phyloP scores from a whole-genome alignment of 495 filamentous ascomycete species.

The Daldinia grandis region DNA sequence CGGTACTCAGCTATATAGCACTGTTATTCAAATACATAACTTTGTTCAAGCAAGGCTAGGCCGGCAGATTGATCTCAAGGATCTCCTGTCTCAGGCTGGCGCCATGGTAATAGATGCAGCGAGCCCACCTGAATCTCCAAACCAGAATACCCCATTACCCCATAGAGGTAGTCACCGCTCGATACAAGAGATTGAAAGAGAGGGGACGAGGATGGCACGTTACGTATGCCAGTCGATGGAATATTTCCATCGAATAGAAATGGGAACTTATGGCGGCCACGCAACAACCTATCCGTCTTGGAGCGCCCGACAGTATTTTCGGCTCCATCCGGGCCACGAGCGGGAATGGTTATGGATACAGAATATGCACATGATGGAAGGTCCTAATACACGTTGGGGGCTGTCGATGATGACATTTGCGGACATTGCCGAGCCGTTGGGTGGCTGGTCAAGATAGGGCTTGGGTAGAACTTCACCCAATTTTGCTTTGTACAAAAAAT shows the following conservation, averaged over 20 bases:
- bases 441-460: not conserved
- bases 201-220: slow-evolving; percentile 23
- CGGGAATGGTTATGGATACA: slow-evolving; percentile 25
- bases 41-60: slow-evolving; percentile 19
- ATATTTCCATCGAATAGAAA: slow-evolving; percentile 28
- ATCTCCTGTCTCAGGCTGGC: slow-evolving; percentile 7
- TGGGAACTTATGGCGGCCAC: slow-evolving; percentile 30
- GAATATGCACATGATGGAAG: slow-evolving; percentile 28
- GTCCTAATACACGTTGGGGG: slow-evolving; percentile 26
- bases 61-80: slow-evolving; percentile 4
- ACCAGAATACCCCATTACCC: not conserved
- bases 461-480: not conserved
- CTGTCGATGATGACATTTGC: slow-evolving; percentile 28
- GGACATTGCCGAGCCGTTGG: slow-evolving; percentile 18
- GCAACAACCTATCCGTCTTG: slow-evolving; percentile 28
- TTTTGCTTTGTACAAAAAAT: not conserved
- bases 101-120: not conserved
- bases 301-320: slow-evolving; percentile 31
- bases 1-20: slow-evolving; percentile 21
- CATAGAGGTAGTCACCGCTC: not conserved
- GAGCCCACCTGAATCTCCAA: not conserved
- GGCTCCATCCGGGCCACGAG: slow-evolving; percentile 23
- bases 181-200: slow-evolving; percentile 22
- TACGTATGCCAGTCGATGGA: slow-evolving; percentile 25
- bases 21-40: slow-evolving; percentile 26